Base-by-base conservation (phyloP, 1,284 basidiomycete genomes). In the Ustilago tritici region DNA sequence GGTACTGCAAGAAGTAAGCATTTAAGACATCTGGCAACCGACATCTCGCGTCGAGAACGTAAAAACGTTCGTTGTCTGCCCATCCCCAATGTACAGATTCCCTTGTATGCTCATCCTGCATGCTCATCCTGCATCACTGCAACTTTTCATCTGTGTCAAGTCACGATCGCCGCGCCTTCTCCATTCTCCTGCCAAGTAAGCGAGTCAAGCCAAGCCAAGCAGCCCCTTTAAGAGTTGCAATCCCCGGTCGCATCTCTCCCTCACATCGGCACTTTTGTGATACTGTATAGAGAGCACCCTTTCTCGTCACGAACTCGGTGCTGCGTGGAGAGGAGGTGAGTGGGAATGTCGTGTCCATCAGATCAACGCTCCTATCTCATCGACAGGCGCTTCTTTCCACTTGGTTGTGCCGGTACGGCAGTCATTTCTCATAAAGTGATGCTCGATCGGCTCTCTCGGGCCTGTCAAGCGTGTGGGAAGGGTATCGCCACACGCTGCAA, bases 71-170 rank as follows among this genome's bases (percentile, higher is more conserved):
- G 52, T 54, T 60, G 34, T 8, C 28, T 61, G 19, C 36, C 23
- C 43, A 34, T 40, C 36, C 41, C 49, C 62, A 46, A 31, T 12
- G 49, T 17, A 49, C 43, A 53, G 7, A 17, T 23, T 4, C 15
- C 46, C 46, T 28, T 58, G 49, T 50, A 58, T 54, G 56, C 63
- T 47, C 19, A 34, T 17, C 46, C 46, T 58, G 49, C 56, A 58
- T 47, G 56, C 63, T 47, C 19, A 34, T 1, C 40, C 15, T n/a
- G 12, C 38, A 41, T 28, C 34, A 5, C 17, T 46, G 17, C 43
- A 10, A 19, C 49, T 50, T 28, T 50, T 4, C 49, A 50, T 49
- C n/a, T 19, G 46, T 28, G 23, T 49, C 23, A 28, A 49, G 1
- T 49, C 46, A 9, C 19, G n/a, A 11, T 2, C n/a, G 12, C 46